Evolutionary conservation across 129 eudicot genomes (phyloP).

Genomic region (Flaveria trinervia): DNA sequence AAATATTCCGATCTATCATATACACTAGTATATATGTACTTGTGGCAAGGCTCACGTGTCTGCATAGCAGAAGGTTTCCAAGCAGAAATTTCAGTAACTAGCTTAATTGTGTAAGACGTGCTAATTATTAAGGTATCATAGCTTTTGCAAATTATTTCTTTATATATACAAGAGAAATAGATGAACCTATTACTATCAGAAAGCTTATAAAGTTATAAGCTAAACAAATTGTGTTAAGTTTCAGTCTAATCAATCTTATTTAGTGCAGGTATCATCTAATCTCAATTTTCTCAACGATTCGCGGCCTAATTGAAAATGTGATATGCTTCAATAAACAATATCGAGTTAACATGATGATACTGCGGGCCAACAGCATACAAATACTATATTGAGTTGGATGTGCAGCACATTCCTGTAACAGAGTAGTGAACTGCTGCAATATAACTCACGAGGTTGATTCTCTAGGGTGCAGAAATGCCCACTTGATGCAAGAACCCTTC

Average conservation of each 20-base stretch:
- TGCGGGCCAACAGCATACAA: background rate
- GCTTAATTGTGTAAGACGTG: background rate
- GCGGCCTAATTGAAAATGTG: background rate
- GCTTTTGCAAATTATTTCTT: slow-evolving; percentile 9
- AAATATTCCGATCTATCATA: background rate
- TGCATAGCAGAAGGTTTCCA: background rate
- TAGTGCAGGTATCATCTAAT: slow-evolving; percentile 5
- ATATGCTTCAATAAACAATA: background rate
- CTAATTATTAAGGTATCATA: background rate
- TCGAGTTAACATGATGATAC: slow-evolving; percentile 12
- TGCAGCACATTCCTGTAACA: slow-evolving; percentile 12
- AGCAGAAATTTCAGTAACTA: slow-evolving; percentile 16
- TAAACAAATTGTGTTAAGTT: background rate
- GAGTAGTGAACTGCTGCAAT: background rate
- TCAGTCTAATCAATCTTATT: slow-evolving; percentile 8
- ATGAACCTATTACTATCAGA: slow-evolving; percentile 7
- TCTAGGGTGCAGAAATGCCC: slow-evolving; percentile 14
- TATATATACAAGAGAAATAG: background rate
- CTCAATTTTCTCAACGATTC: slow-evolving; percentile 1
- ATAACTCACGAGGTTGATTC: slow-evolving; percentile 7
- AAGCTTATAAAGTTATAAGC: background rate
- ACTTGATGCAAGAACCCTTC: slow-evolving; percentile 8
- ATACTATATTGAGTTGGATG: slow-evolving; percentile 8
- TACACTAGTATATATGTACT: background rate
- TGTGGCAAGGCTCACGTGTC: background rate